Conservation (phyloP, 208 protist species). For the Plasmodiophora brassicae region DNA sequence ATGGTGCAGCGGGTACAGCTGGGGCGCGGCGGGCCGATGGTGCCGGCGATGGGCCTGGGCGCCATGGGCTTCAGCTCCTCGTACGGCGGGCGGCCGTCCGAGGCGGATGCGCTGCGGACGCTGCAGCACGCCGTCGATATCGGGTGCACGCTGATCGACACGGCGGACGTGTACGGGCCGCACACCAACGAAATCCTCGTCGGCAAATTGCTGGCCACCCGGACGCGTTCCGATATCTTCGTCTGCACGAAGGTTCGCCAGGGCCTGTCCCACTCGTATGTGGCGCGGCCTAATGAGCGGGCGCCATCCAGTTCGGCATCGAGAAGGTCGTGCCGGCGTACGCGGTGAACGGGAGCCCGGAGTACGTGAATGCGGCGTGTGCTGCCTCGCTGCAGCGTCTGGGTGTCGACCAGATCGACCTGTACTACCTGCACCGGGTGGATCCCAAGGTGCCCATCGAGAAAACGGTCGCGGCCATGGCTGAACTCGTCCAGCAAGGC, state of each 20-base stretch:
- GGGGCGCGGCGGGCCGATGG: not conserved
- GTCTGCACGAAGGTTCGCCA: too few relatives aligned
- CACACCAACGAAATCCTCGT: not conserved
- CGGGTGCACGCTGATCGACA: constrained; percentile 31
- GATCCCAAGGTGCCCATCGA: constrained; percentile 34
- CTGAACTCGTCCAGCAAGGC: constrained; percentile 35
- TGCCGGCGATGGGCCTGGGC: not conserved
- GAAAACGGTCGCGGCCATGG: constrained; percentile 24
- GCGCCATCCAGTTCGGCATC: not conserved
- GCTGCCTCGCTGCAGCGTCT: constrained; percentile 7
- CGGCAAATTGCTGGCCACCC: not conserved
- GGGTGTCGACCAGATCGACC: constrained; percentile 6
- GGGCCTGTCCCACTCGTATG: too few relatives aligned
- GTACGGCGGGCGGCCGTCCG: not conserved
- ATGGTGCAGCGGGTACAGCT: too few relatives aligned
- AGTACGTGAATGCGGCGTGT: not conserved
- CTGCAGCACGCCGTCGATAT: not conserved
- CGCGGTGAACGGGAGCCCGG: not conserved
- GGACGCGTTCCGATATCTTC: not conserved
- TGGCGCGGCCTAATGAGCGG: too few relatives aligned
- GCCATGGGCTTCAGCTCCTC: not conserved
- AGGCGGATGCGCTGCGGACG: not conserved
- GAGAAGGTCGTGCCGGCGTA: not conserved
- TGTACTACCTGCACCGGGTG: constrained; percentile 5
- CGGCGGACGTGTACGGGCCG: constrained; percentile 11